These are phyloP conservation scores for Xenoacremonium recifei DNA, from an alignment of 2,329 filamentous ascomycete species.

Conservation along the genomic window DNA sequence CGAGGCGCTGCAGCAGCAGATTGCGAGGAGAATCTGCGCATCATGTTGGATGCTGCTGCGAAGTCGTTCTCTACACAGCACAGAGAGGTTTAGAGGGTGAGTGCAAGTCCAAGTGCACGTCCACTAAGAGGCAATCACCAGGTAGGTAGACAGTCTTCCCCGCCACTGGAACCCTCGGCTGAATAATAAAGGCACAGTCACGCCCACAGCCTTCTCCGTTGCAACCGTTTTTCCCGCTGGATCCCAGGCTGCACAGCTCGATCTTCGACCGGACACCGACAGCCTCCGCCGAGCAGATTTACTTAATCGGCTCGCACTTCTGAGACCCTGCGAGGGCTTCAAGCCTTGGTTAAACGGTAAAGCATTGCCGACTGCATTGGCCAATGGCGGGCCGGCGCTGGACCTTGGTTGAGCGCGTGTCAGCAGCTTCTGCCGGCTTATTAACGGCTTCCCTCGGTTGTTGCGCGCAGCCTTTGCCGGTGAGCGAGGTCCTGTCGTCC, in stretches of 20 bases:
- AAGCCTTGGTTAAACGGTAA: slow-evolving; percentile 28
- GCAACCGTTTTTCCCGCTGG: no score
- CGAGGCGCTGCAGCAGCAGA: slow-evolving; percentile 29
- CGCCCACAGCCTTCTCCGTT: no score
- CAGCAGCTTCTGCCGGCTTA: slow-evolving; percentile 14
- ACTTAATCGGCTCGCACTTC: not conserved
- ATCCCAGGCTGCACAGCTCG: slow-evolving; percentile 6
- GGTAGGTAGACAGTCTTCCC: no score
- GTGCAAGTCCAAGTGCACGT: no score
- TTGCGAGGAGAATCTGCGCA: slow-evolving; percentile 33
- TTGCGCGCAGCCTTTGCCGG: slow-evolving; percentile 6
- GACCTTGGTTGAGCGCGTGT: slow-evolving; percentile 11
- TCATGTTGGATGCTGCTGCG: slow-evolving; percentile 26
- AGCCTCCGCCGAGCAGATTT: slow-evolving; percentile 7
- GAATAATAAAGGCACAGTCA: not conserved
- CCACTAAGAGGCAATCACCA: no score
- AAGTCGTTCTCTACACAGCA: no score
- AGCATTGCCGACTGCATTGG: slow-evolving; percentile 27
- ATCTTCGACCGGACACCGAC: slow-evolving; percentile 20
- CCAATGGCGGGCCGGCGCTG: slow-evolving; percentile 25
- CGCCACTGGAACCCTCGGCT: not conserved
- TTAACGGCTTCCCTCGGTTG: slow-evolving; percentile 36
- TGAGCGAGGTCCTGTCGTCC: slow-evolving; percentile 10
- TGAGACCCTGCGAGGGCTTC: not conserved
- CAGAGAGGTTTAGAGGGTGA: no score